Conservation (phyloP, 2,329 filamentous ascomycete genomes). For the Fusarium humuli region DNA sequence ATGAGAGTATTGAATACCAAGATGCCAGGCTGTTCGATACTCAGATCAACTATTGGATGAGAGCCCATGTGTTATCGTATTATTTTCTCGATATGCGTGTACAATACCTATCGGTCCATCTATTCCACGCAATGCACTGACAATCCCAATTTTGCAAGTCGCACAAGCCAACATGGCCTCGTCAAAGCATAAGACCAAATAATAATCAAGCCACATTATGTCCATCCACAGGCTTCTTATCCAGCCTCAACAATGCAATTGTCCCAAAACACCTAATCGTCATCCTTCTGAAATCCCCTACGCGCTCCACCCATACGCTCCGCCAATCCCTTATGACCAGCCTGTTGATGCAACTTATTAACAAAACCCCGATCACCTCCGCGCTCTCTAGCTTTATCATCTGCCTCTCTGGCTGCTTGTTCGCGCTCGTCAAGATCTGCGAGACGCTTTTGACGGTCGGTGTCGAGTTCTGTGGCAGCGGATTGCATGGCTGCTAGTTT, state of each 20-base stretch:
- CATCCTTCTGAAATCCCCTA: conserved; percentile 60
- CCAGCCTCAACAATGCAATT: neutral
- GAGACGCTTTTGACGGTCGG: conserved; percentile 75
- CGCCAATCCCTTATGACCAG: conserved; percentile 62
- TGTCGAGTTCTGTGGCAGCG: conserved; percentile 75
- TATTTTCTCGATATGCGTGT: neutral
- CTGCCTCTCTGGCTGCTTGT: conserved; percentile 70
- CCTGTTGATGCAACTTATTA: conserved; percentile 71
- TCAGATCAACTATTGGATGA: neutral
- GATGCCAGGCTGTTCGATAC: neutral
- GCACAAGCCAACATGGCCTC: neutral
- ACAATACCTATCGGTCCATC: neutral
- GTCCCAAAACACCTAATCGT: conserved; percentile 50
- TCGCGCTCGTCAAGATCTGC: conserved; percentile 75
- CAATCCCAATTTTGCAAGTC: neutral
- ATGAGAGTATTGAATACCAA: too few species aligned
- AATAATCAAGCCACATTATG: neutral
- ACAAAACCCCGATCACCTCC: conserved; percentile 74
- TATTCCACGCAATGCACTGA: conserved; percentile 1
- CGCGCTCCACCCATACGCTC: conserved; percentile 64
- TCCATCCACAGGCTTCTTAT: neutral
- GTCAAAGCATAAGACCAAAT: neutral
- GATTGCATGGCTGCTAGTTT: conserved; percentile 80
- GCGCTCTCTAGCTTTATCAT: conserved; percentile 72
- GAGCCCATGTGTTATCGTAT: neutral